Percentiles rank a stretch among this genome's conserved stretches.
phyloP scores from a whole-genome alignment of 2,329 filamentous ascomycete species.

The Beauveria brongniartii region DNA sequence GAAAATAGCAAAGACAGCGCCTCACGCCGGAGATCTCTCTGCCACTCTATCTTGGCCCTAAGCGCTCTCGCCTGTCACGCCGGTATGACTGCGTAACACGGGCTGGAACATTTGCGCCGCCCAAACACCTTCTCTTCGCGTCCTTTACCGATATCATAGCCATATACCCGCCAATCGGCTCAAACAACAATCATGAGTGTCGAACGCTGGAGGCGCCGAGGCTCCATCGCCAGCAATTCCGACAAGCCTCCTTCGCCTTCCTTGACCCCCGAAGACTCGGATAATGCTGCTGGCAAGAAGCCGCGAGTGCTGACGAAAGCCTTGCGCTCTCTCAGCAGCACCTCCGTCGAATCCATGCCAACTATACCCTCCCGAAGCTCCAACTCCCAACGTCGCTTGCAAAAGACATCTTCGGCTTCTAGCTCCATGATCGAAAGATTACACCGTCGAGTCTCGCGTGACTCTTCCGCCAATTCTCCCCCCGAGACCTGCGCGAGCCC shows the following conservation, averaged over 20 bases:
- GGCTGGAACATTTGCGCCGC: not conserved
- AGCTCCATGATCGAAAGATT: slow-evolving; percentile 33
- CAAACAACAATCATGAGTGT: slow-evolving; percentile 5
- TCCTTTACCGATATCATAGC: not conserved
- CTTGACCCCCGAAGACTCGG: not conserved
- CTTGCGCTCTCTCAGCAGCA: slow-evolving; percentile 32
- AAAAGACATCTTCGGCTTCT: slow-evolving; percentile 31
- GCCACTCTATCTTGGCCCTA: not conserved
- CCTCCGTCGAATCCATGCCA: slow-evolving; percentile 32
- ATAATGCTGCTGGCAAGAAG: slow-evolving; percentile 23
- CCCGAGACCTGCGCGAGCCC: slow-evolving; percentile 21
- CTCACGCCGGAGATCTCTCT: not conserved
- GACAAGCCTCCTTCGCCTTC: slow-evolving; percentile 1
- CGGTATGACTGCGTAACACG: slow-evolving; percentile 1
- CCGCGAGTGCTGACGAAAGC: slow-evolving; percentile 29
- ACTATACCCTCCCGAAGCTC: slow-evolving; percentile 23
- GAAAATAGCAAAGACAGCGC: not conserved
- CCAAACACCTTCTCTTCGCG: not conserved
- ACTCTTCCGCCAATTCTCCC: slow-evolving; percentile 24
- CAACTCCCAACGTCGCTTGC: slow-evolving; percentile 25
- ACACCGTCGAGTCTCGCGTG: slow-evolving; percentile 32
- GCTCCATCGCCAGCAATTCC: not conserved
- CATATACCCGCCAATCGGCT: not conserved
- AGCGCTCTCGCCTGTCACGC: not conserved
- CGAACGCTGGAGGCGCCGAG: slow-evolving; percentile 10